phyloP scores from a whole-genome alignment of 2,329 filamentous ascomycete genomes.

The Dothiorella sarmentorum region DNA sequence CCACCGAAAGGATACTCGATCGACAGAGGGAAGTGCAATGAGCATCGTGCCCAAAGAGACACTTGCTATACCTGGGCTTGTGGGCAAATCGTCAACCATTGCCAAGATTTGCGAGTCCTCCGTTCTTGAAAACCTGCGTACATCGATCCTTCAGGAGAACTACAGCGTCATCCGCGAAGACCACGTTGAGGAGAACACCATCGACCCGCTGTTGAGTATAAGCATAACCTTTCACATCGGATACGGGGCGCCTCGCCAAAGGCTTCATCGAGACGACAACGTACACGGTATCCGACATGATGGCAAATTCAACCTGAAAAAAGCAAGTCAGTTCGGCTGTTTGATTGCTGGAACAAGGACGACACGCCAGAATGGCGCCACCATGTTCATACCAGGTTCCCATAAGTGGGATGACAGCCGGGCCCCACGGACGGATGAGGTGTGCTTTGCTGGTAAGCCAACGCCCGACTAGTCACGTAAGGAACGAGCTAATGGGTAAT shows the following conservation, averaged over 20 bases:
- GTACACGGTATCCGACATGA: slow-evolving; percentile 30
- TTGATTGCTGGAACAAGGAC: slow-evolving; percentile 29
- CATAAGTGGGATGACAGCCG: slow-evolving; percentile 33
- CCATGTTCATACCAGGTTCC: slow-evolving; percentile 33
- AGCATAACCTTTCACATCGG: slow-evolving; percentile 31
- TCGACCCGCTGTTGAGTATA: slow-evolving; percentile 29
- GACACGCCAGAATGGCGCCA: slow-evolving; percentile 32
- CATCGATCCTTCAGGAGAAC: slow-evolving; percentile 26
- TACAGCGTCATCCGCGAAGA: slow-evolving; percentile 26
- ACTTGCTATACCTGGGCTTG: slow-evolving; percentile 26
- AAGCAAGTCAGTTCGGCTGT: slow-evolving; percentile 28
- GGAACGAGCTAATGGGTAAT: background rate
- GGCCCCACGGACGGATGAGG: slow-evolving; percentile 27
- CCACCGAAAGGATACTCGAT: slow-evolving; percentile 11
- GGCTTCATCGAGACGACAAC: slow-evolving; percentile 33
- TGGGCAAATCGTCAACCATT: slow-evolving; percentile 30
- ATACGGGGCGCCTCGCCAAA: slow-evolving; percentile 29
- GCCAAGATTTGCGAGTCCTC: slow-evolving; percentile 26
- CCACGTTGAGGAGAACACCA: slow-evolving; percentile 20
- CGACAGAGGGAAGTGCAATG: slow-evolving; percentile 20
- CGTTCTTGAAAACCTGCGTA: slow-evolving; percentile 26
- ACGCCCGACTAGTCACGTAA: background rate
- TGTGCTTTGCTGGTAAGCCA: slow-evolving; percentile 33
- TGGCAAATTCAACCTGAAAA: slow-evolving; percentile 18
- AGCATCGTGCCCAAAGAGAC: slow-evolving; percentile 28